phyloP scores from a whole-genome alignment of 805 yeast genomes.

The Komagataella kurtzmanii region DNA sequence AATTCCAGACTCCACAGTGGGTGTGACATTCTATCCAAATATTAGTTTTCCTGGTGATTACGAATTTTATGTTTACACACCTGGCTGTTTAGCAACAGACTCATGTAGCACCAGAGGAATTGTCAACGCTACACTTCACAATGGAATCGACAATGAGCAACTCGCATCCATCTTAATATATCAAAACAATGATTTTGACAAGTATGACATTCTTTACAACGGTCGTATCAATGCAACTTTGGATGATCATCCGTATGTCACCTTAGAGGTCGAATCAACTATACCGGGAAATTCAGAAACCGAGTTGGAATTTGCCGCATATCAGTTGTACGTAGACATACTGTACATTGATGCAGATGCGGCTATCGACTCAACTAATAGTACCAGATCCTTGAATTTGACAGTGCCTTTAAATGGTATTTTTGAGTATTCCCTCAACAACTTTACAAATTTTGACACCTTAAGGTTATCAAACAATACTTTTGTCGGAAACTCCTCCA shows the following conservation, averaged over 20 bases:
- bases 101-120: conserved; percentile 64
- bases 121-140: conserved; percentile 60
- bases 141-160: conserved; percentile 26
- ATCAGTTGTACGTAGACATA: conserved; percentile 40
- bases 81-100: conserved; percentile 64
- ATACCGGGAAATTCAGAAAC: conserved; percentile 8
- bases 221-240: conserved; percentile 51
- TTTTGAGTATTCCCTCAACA: conserved; percentile 67
- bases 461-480: conserved; percentile 8
- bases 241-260: conserved; percentile 23
- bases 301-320: conserved; percentile 54
- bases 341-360: conserved; percentile 28
- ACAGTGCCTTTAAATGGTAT: conserved; percentile 49
- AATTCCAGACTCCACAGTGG: conserved; percentile 12
- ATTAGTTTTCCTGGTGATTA: conserved; percentile 66
- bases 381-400: conserved; percentile 5
- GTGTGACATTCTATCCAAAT: conserved; percentile 50
- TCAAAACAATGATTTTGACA: conserved; percentile 70
- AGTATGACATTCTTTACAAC: conserved; percentile 64
- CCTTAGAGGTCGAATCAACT: conserved; percentile 12
- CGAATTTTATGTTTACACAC: conserved; percentile 63
- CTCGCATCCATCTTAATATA: conserved; percentile 36
- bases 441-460: conserved; percentile 27
- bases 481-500: conserved; percentile 32
- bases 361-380: conserved; percentile 16